Evolutionary conservation across 2,329 filamentous ascomycete species (phyloP), one percentile per base, ranked within the genome.

Genomic region (Fusarium sp.): DNA sequence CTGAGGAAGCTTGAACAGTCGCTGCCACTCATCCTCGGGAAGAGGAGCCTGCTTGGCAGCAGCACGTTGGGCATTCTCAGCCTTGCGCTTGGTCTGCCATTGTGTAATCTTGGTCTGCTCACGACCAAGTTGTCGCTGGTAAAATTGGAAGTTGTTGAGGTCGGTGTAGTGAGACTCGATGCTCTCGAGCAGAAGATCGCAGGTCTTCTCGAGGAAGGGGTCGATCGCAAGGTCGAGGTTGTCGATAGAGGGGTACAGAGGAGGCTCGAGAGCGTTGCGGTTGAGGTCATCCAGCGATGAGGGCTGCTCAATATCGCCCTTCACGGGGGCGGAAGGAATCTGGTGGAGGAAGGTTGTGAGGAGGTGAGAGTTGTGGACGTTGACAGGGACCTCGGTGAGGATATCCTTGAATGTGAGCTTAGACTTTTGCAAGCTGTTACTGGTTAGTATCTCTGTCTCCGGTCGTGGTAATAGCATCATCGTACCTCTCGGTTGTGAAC

Each of bases 91-190:
- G 71, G 92, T 86, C 86, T 98, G 96, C 96, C 96, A 99, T 75
- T 95, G 93, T 62, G 94, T 92, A 79, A 99, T 98, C 90, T 98
- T 99, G 79, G 93, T 86, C 86, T 99, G 96, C 87, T 99, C 96
- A 78, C 96, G 94, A 60, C 92, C 93, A 65, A 98, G 89, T 81
- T 97, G 95, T 80, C 96, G 91, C 86, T 98, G 95, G 88, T 98
- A 98, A 89, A 90, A 91, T 84, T 98, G 95, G 87, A 97, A 96
- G 89, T 99, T 99, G 91, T 98, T 98, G 82, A 97, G 93, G 85
- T 99, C 96, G 69, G 95, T 97, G 86, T 98, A 96, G 88, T 99
- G 96, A 63, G 93, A 93, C 88, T 99, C 96, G 82, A 99, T 97
- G 87, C 93, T 95, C 81, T 99, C 96, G 72, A 98, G 91, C 64